Percentiles rank a stretch among this genome's conserved stretches.
Evolutionary conservation across 352 stramenopile genomes (phyloP).

Genomic region (Pythium rishiriense): DNA sequence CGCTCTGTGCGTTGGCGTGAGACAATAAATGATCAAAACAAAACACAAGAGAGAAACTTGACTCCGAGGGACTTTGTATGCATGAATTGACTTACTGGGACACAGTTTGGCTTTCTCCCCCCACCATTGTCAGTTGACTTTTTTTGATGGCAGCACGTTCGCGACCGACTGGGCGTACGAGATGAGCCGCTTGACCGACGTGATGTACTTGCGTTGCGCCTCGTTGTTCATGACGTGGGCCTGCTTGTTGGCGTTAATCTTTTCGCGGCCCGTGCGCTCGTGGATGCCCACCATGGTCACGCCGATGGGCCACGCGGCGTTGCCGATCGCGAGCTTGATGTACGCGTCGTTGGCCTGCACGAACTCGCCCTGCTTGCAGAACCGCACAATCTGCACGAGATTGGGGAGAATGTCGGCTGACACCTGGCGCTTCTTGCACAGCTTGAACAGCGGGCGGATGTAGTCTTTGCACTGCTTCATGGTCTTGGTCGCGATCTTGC

Average conservation of each 20-base stretch:
- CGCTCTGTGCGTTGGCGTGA: background rate
- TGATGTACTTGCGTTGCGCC: slow-evolving; percentile 98
- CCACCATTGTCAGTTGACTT: slow-evolving; percentile 54
- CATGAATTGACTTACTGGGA: too few species aligned
- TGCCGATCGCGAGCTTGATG: slow-evolving; percentile 97
- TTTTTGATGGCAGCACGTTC: slow-evolving; percentile 84
- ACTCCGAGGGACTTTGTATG: too few species aligned
- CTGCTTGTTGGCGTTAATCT: slow-evolving; percentile 98
- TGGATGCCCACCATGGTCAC: slow-evolving; percentile 99
- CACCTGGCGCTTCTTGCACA: slow-evolving; percentile 93
- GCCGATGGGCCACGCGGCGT: slow-evolving; percentile 98
- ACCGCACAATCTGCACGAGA: slow-evolving; percentile 94
- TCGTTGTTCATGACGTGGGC: slow-evolving; percentile 99
- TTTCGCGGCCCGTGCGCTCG: slow-evolving; percentile 92
- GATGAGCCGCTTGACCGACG: slow-evolving; percentile 97
- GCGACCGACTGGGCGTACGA: slow-evolving; percentile 94
- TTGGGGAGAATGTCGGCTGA: slow-evolving; percentile 86
- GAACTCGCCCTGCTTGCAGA: slow-evolving; percentile 93
- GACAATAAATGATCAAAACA: background rate
- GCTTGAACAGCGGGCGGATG: slow-evolving; percentile 97
- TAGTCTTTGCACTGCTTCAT: slow-evolving; percentile 99
- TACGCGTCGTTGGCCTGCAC: slow-evolving; percentile 97
- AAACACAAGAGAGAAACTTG: slow-evolving; percentile 1
- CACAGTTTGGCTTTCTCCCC: background rate
- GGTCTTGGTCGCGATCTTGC: slow-evolving; percentile 95